Base-by-base conservation (phyloP, 2,329 filamentous ascomycete species). In the Ustulina deusta region DNA sequence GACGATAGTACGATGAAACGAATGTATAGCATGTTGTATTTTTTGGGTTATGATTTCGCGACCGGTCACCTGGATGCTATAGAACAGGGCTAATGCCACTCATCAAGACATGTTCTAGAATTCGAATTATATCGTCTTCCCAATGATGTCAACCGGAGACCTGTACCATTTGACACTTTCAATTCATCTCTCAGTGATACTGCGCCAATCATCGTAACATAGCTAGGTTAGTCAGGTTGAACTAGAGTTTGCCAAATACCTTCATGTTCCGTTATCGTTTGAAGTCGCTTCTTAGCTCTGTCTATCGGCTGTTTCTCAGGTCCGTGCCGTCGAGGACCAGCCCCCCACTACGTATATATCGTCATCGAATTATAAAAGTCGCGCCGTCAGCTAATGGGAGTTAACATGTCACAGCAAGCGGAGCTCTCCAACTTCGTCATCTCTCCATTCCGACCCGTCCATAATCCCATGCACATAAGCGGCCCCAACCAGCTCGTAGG, bases 1-100 rank as follows among this genome's bases (percentile, higher is more conserved):
- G 72, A 73, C n/a, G 3, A 36, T 20, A 38, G 10, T 2, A 58
- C 20, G 36, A 40, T 46, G 32, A 22, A 25, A 54, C 36, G 29
- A 54, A 1, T 34, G 48, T 40, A 32, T 62, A 54, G 42, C n/a
- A 58, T 49, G 51, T 49, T 63, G 51, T 63, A 49, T 17, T 10
- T 48, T 49, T 17, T 32, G 9, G 25, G 38, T n/a, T 32, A 17
- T n/a, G 15, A 17, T 29, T 34, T 20, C 15, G 11, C 46, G 15
- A 27, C 5, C 6, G 27, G 5, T 20, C 4, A 32, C 27, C 15
- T 29, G 3, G 15, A 17, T n/a, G 15, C 46, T 29, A 49, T 27
- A 29, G 25, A 15, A 17, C 22, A 25, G 20, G 13, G 15, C 7
- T 22, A 17, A 38, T 25, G n/a, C 51, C 51, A 27, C 32, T 55